Conservation (phyloP, 345 rosid genomes). For the Pistacia integerrima region DNA sequence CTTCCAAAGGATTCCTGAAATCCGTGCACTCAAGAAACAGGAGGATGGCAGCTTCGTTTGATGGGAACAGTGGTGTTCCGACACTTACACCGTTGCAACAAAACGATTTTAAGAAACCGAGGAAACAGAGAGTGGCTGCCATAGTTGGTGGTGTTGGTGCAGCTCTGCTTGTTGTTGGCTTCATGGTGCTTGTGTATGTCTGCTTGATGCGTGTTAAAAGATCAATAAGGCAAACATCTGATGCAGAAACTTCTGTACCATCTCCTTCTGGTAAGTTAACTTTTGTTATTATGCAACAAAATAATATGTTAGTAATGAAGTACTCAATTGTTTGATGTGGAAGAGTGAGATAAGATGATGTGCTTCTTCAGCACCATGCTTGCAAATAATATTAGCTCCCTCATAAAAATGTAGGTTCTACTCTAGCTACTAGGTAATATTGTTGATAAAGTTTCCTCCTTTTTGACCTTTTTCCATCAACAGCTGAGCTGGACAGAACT, state of each 20-base stretch:
- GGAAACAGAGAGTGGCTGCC: conserved; percentile 38
- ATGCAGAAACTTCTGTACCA: conserved; percentile 36
- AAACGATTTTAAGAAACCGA: conserved; percentile 30
- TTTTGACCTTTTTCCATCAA: conserved; percentile 1
- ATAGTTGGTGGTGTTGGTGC: conserved; percentile 42
- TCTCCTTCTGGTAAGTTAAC: conserved; percentile 37
- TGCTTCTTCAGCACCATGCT: neutral
- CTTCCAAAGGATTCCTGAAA: conserved; percentile 31
- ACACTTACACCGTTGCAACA: conserved; percentile 39
- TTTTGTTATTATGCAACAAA: neutral
- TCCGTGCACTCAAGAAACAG: conserved; percentile 26
- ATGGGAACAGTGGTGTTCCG: conserved; percentile 33
- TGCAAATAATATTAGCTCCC: neutral
- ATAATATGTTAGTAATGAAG: neutral
- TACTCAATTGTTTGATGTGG: neutral
- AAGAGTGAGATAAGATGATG: neutral
- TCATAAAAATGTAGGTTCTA: neutral
- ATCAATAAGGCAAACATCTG: conserved; percentile 29
- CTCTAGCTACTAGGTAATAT: neutral
- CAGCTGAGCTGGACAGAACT: conserved; percentile 38
- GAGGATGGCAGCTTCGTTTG: conserved; percentile 31
- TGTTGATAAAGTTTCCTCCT: neutral
- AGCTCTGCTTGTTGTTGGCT: conserved; percentile 36
- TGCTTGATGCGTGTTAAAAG: conserved; percentile 44
- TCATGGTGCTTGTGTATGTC: conserved; percentile 36